phyloP scores from a whole-genome alignment of 208 protist genomes.

The Crithidia fasciculata region DNA sequence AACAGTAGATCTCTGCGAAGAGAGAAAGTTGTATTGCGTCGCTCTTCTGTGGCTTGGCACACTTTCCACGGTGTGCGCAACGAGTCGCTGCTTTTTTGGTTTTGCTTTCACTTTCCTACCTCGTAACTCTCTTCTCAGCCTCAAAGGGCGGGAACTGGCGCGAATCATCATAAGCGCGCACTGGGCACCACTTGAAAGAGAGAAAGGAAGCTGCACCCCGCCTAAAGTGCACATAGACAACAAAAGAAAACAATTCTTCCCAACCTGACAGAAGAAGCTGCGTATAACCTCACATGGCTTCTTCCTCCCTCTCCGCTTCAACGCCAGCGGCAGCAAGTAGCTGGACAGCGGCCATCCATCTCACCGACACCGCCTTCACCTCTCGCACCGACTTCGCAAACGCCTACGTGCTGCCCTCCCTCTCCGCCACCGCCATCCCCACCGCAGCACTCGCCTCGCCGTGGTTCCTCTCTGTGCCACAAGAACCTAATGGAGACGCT shows the following conservation, averaged over 20 bases:
- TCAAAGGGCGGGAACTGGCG: too few species aligned
- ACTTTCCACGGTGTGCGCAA: too few species aligned
- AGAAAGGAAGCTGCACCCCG: neutral
- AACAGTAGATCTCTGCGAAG: too few species aligned
- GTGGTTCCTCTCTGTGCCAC: slow-evolving; percentile 31
- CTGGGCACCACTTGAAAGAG: too few species aligned
- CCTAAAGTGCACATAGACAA: too few species aligned
- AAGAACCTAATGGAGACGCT: neutral
- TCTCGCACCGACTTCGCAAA: slow-evolving; percentile 43
- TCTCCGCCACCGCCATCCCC: neutral
- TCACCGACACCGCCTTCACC: slow-evolving; percentile 51
- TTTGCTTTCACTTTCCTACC: too few species aligned
- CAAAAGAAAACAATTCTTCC: too few species aligned
- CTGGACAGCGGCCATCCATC: slow-evolving; percentile 18
- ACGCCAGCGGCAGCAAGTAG: neutral
- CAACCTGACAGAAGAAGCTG: neutral
- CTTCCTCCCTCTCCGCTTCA: neutral
- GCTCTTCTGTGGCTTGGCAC: too few species aligned
- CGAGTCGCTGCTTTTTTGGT: too few species aligned
- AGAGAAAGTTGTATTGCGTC: too few species aligned
- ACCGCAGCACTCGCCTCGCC: slow-evolving; percentile 35
- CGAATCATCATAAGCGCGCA: too few species aligned
- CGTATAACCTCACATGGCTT: neutral
- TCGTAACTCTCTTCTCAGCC: too few species aligned
- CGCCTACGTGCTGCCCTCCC: slow-evolving; percentile 51